Conservation (phyloP, 495 filamentous ascomycete species). For the Haplographium delicatum region DNA sequence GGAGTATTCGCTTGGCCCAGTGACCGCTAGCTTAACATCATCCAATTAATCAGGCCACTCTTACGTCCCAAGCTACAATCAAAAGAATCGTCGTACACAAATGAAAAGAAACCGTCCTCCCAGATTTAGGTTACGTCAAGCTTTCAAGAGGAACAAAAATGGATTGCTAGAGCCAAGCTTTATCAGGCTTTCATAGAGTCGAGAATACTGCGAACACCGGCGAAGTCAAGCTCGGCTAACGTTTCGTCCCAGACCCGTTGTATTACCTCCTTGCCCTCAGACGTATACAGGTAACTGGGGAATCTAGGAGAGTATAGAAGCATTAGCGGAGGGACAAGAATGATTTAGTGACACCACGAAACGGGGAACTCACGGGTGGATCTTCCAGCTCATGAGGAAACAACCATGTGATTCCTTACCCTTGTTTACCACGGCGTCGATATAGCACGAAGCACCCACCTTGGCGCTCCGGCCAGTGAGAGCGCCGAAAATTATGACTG, state of each 20-base stretch:
- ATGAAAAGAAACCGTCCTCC: not conserved
- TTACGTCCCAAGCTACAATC: not conserved
- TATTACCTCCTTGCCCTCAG: slow-evolving; percentile 32
- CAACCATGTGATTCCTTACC: slow-evolving; percentile 41
- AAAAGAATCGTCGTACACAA: not conserved
- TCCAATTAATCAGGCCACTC: too few species aligned
- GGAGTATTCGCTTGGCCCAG: too few species aligned
- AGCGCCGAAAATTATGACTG: slow-evolving; percentile 20
- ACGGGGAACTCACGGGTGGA: not conserved
- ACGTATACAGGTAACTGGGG: slow-evolving; percentile 24
- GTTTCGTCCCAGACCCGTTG: slow-evolving; percentile 41
- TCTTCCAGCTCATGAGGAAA: slow-evolving; percentile 22
- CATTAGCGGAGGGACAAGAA: not conserved
- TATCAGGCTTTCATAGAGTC: slow-evolving; percentile 17
- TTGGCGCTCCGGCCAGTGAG: slow-evolving; percentile 26
- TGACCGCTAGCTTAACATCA: too few species aligned
- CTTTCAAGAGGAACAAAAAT: not conserved
- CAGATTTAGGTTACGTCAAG: not conserved
- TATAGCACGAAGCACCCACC: slow-evolving; percentile 32
- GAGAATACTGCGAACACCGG: slow-evolving; percentile 31
- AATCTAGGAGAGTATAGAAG: slow-evolving; percentile 6
- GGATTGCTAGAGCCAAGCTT: not conserved
- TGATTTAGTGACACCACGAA: not conserved
- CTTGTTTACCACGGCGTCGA: slow-evolving; percentile 37
- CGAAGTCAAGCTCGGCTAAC: slow-evolving; percentile 36